phyloP scores from a whole-genome alignment of 1,139 yeast genomes.

The Wickerhamiella pararugosa region DNA sequence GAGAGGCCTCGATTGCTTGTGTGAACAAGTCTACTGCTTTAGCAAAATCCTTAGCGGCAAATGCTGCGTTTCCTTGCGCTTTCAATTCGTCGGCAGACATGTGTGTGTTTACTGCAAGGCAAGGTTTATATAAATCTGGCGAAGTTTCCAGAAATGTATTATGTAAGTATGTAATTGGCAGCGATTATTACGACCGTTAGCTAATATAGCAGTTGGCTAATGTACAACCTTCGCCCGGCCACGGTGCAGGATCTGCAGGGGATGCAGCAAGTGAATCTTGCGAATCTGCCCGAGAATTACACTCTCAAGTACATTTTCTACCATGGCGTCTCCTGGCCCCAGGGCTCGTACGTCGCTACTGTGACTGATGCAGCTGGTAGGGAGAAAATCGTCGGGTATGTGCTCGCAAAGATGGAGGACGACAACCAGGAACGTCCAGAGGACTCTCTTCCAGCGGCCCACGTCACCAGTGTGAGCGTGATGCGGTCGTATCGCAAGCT shows the following conservation, averaged over 20 bases:
- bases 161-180: neutral
- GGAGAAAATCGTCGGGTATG: slow-evolving; percentile 86
- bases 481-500: slow-evolving; percentile 90
- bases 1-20: slow-evolving; percentile 76
- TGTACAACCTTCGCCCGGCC: slow-evolving; percentile 75
- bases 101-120: neutral
- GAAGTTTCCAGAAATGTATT: neutral
- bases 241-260: slow-evolving; percentile 77
- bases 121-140: neutral
- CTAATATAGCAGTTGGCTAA: slow-evolving; percentile 4
- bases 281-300: slow-evolving; percentile 89
- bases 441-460: slow-evolving; percentile 78
- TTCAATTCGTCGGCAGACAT: slow-evolving; percentile 19
- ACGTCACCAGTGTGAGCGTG: slow-evolving; percentile 83
- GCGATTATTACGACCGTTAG: neutral
- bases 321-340: slow-evolving; percentile 94
- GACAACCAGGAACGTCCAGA: slow-evolving; percentile 26
- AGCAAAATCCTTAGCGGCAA: slow-evolving; percentile 69
- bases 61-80: slow-evolving; percentile 73
- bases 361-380: slow-evolving; percentile 35
- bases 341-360: slow-evolving; percentile 90
- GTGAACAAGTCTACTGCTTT: slow-evolving; percentile 71
- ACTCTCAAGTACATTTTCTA: slow-evolving; percentile 85
- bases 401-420: slow-evolving; percentile 92
- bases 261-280: slow-evolving; percentile 90